These are phyloP conservation scores for Fusarium sp. DNA, from an alignment of 2,329 filamentous ascomycete species.

Conservation along the genomic window DNA sequence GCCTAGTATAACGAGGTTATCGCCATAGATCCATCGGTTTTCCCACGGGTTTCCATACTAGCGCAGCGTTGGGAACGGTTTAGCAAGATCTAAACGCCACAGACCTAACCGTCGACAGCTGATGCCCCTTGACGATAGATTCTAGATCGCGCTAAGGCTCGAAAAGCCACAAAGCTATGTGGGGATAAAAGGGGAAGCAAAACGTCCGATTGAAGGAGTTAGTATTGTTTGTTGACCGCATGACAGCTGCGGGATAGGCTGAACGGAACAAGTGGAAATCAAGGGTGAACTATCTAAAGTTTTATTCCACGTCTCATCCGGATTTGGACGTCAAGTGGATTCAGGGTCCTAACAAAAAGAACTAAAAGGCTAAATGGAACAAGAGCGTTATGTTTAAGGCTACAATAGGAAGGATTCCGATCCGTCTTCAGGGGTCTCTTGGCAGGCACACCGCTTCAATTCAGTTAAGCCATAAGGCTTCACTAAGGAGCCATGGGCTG, in stretches of 20 bases:
- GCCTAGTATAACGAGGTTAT: slow-evolving; percentile 14
- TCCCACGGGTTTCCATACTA: not conserved
- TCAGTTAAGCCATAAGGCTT: not conserved
- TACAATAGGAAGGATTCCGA: not conserved
- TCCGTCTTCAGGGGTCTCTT: not conserved
- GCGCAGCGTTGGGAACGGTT: slow-evolving; percentile 18
- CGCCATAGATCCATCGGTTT: slow-evolving; percentile 15
- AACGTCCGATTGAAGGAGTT: not conserved
- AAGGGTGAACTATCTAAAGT: slow-evolving; percentile 22
- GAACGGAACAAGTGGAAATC: not conserved
- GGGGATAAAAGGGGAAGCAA: not conserved
- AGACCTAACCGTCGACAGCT: slow-evolving; percentile 17
- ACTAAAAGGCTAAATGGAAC: not conserved
- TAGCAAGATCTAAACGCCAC: slow-evolving; percentile 38
- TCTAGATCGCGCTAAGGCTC: slow-evolving; percentile 27
- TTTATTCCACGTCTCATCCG: slow-evolving; percentile 19
- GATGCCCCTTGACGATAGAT: not conserved
- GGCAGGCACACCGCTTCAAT: not conserved
- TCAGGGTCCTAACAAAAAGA: not conserved
- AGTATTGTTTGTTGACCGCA: not conserved
- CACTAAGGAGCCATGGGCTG: not conserved
- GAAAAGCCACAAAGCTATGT: not conserved
- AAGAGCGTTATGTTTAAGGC: not conserved
- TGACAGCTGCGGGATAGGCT: not conserved
- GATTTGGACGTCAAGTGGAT: not conserved